Evolutionary conservation across 345 rosid species (phyloP).

Genomic region (Hibiscus syriacus): DNA sequence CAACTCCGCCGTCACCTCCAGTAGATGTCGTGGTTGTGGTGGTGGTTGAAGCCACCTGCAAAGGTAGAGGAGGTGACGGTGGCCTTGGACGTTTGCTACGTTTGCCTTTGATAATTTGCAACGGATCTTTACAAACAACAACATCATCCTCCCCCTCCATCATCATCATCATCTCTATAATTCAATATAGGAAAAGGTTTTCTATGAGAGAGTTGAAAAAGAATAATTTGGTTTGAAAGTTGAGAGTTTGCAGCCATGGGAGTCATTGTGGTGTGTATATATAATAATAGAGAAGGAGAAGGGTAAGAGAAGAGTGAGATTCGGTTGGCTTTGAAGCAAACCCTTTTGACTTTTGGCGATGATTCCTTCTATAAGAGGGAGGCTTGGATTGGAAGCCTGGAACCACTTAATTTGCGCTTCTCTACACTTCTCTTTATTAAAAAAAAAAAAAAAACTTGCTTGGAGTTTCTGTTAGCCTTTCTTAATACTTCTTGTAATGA

Average conservation of each 20-base stretch:
- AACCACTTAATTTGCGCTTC: conserved; percentile 33
- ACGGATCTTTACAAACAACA: conserved; percentile 6
- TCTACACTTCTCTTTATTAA: not conserved
- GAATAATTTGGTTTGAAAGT: conserved; percentile 19
- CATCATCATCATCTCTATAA: conserved; percentile 11
- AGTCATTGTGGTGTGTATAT: not conserved
- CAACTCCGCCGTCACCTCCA: conserved; percentile 4
- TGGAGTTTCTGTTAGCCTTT: not conserved
- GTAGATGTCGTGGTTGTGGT: not conserved
- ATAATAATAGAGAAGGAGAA: conserved; percentile 11
- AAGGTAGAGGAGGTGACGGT: conserved; percentile 35
- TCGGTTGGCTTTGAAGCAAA: conserved; percentile 71
- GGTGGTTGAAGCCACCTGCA: conserved; percentile 23
- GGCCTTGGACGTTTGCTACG: conserved; percentile 60
- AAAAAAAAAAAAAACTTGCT: no score
- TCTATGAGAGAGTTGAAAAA: not conserved
- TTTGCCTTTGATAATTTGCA: conserved; percentile 47
- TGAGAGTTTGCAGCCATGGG: conserved; percentile 36
- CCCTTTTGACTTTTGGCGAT: conserved; percentile 39
- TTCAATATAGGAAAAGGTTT: not conserved
- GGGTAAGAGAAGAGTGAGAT: conserved; percentile 45
- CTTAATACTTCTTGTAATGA: not conserved
- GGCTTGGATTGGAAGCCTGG: conserved; percentile 66
- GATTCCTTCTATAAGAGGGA: conserved; percentile 23
- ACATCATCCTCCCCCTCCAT: conserved; percentile 22